A percentile compares a stretch with the other conserved stretches of the same genome.
These are phyloP conservation scores for Porodaedalea pini DNA, from an alignment of 1,284 basidiomycete species.

Conservation along the genomic window DNA sequence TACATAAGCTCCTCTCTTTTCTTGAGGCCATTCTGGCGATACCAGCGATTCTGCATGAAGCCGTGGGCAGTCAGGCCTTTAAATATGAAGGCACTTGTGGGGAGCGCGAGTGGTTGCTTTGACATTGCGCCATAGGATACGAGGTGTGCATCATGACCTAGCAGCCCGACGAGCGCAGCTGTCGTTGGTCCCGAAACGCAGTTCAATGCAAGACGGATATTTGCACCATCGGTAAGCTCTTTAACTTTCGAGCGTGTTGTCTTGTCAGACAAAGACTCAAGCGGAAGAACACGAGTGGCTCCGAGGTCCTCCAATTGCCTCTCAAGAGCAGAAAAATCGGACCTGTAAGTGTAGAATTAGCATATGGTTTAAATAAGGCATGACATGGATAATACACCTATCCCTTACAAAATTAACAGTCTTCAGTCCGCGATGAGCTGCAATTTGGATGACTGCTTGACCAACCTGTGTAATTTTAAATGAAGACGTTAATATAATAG, in stretches of 20 bases:
- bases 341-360: slow-evolving; percentile 34
- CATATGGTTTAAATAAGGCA: not conserved
- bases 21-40: slow-evolving; percentile 39
- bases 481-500: slow-evolving; percentile 14
- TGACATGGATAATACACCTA: slow-evolving; percentile 41
- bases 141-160: slow-evolving; percentile 64
- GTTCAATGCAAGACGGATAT: slow-evolving; percentile 69
- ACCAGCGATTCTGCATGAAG: slow-evolving; percentile 80
- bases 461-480: slow-evolving; percentile 48
- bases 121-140: slow-evolving; percentile 91
- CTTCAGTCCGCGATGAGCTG: slow-evolving; percentile 58
- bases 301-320: slow-evolving; percentile 55
- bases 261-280: slow-evolving; percentile 12
- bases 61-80: slow-evolving; percentile 69
- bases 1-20: slow-evolving; percentile 45
- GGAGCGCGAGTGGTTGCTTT: slow-evolving; percentile 72
- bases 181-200: slow-evolving; percentile 76
- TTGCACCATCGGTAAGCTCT: slow-evolving; percentile 24
- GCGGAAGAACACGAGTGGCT: slow-evolving; percentile 54
- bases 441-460: slow-evolving; percentile 79
- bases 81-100: slow-evolving; percentile 80
- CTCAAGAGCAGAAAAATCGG: slow-evolving; percentile 50
- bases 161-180: slow-evolving; percentile 59
- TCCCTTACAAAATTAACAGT: slow-evolving; percentile 78
- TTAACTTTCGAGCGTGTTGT: slow-evolving; percentile 3